A percentile compares a stretch with the other conserved stretches of the same genome.
phyloP scores from a whole-genome alignment of 805 yeast genomes.

The Clavispora phyllophila region DNA sequence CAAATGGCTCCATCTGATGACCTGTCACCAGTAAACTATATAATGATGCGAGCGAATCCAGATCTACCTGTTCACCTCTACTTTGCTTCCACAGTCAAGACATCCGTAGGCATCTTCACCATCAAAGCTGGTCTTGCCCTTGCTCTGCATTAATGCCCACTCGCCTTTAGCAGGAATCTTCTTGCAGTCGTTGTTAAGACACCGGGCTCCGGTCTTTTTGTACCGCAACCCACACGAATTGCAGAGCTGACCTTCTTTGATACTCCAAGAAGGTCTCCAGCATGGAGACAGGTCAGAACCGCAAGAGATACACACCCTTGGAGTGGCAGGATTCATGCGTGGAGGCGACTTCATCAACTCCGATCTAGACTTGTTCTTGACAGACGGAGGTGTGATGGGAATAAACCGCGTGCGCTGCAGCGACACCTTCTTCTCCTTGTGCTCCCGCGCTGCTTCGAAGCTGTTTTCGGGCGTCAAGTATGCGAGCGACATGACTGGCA shows the following conservation, averaged over 20 bases:
- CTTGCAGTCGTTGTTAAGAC: slow-evolving; percentile 68
- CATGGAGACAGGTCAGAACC: slow-evolving; percentile 90
- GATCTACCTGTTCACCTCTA: slow-evolving; percentile 30
- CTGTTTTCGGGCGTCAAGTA: slow-evolving; percentile 7
- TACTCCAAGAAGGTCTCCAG: slow-evolving; percentile 98
- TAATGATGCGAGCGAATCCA: too few relatives aligned
- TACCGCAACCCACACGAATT: slow-evolving; percentile 94
- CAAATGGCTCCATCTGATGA: too few relatives aligned
- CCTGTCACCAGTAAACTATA: neutral
- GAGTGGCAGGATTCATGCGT: slow-evolving; percentile 17
- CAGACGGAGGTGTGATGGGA: slow-evolving; percentile 39
- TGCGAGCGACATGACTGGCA: slow-evolving; percentile 4
- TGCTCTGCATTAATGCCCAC: slow-evolving; percentile 79
- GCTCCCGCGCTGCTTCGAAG: slow-evolving; percentile 1
- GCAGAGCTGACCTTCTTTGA: slow-evolving; percentile 88
- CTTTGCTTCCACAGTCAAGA: slow-evolving; percentile 39
- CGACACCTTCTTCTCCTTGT: slow-evolving; percentile 1
- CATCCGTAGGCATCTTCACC: slow-evolving; percentile 37
- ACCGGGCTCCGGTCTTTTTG: slow-evolving; percentile 90
- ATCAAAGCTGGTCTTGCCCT: slow-evolving; percentile 46
- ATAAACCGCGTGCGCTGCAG: slow-evolving; percentile 21
- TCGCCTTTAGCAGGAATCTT: slow-evolving; percentile 96
- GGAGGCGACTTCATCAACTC: slow-evolving; percentile 34
- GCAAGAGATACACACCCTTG: slow-evolving; percentile 81
- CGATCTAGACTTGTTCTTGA: slow-evolving; percentile 23